These are phyloP conservation scores for Picea sitchensis DNA, from an alignment of 75 land plant species.

Conservation along the genomic window DNA sequence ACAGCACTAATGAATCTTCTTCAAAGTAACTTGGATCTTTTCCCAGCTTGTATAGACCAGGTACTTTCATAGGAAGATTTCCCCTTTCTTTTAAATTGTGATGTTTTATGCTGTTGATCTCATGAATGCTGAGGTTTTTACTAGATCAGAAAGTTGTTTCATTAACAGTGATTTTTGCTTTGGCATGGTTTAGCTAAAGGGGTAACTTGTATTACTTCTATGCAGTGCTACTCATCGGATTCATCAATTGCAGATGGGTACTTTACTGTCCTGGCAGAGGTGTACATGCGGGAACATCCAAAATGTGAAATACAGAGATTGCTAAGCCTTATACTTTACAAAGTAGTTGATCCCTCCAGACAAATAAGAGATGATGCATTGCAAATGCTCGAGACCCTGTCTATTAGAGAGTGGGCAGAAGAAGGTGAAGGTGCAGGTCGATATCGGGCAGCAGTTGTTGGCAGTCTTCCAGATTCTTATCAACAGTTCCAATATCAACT, in stretches of 20 bases:
- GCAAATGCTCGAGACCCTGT: conserved; percentile 98
- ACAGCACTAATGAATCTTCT: conserved; percentile 94
- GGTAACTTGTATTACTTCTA: neutral
- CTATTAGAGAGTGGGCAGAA: conserved; percentile 97
- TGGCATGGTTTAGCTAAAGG: neutral
- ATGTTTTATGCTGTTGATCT: neutral
- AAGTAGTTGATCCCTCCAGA: conserved; percentile 91
- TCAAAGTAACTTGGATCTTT: conserved; percentile 90
- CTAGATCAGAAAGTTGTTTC: neutral
- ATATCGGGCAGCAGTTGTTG: conserved; percentile 97
- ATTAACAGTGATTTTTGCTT: neutral
- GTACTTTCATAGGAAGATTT: conserved; percentile 24
- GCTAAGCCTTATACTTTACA: conserved; percentile 93
- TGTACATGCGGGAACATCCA: conserved; percentile 98
- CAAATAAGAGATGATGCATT: conserved; percentile 99
- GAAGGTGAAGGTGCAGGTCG: conserved; percentile 90
- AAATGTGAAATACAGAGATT: conserved; percentile 95
- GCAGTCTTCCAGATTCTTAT: conserved; percentile 96
- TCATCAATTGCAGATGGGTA: conserved; percentile 96
- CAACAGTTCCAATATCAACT: conserved; percentile 99
- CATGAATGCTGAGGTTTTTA: neutral
- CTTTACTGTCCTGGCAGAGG: conserved; percentile 98
- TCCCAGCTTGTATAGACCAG: conserved; percentile 99
- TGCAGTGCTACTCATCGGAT: conserved; percentile 94
- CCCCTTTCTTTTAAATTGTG: neutral